These are phyloP conservation scores for Pyrus pyrifolia DNA, from an alignment of 306 rosid species.

Conservation along the genomic window DNA sequence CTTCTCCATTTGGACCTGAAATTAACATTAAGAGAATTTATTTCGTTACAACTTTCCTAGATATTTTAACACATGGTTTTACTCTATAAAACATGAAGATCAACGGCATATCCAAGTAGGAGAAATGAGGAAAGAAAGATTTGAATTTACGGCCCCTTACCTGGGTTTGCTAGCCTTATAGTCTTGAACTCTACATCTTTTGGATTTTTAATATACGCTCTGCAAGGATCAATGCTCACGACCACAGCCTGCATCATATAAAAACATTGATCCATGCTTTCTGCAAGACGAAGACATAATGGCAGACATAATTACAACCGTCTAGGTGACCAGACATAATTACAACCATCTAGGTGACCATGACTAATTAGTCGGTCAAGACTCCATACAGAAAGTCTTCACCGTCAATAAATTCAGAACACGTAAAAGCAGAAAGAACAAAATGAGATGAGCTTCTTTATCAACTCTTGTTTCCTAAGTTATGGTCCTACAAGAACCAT, in stretches of 20 bases:
- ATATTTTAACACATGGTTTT: background rate
- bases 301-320: background rate
- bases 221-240: constrained; percentile 90
- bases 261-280: background rate
- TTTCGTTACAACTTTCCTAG: background rate
- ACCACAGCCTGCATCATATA: constrained; percentile 74
- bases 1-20: constrained; percentile 97
- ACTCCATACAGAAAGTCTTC: background rate
- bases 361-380: background rate
- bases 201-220: constrained; percentile 65
- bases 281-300: background rate
- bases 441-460: background rate
- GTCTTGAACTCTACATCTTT: constrained; percentile 70
- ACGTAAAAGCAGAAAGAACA: background rate
- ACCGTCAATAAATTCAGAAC: background rate
- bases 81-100: background rate
- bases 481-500: background rate
- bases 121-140: background rate
- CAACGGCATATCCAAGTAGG: background rate
- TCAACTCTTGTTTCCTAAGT: background rate
- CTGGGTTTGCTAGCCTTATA: constrained; percentile 47
- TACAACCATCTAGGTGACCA: background rate
- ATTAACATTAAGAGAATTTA: constrained; percentile 4
- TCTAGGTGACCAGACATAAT: background rate
- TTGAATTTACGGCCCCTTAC: constrained; percentile 24